Evolutionary conservation across 352 stramenopile species (phyloP), one percentile per base, ranked within the genome.

Genomic region (Phytophthora quininea): DNA sequence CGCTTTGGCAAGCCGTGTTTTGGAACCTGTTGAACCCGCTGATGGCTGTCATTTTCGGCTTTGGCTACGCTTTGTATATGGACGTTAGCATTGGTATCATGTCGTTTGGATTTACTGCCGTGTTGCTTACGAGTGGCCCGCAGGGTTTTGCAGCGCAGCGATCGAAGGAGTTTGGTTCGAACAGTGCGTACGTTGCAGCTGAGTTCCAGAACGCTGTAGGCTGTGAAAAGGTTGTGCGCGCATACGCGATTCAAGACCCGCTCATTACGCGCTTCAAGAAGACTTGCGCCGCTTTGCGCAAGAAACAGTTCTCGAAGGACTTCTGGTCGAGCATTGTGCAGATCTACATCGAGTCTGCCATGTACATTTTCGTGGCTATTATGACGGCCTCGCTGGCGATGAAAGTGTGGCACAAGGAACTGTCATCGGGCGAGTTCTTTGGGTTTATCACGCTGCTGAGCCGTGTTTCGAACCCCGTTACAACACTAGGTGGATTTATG

Each of bases 261-360:
- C 82, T 96, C 19, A 80, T 95, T 35, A 69, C 66, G 4, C 83
- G 82, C 4, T 95, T 96, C 58, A 79, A 76, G 45, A 87, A 86
- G 50, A 92, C 86, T 24, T 89, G 79, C 50, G 64, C 57, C 4
- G 70, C 64, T 32, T 58, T 96, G 61, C 77, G 87, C 38, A 93
- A 91, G 62, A 91, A 88, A 63, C 87, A 95, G 70, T 96, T 96
- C 71, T 88, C 76, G 27, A 96, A 96, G 64, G 87, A 95, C 57
- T 95, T 96, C 50, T 96, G 89, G 89, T 91, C 87, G 33, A 93
- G 86, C 58, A 82, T 96, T 51, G 89, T 96, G 60, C 89, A 96
- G 72, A 96, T 96, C 53, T 95, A 96, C 78, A 93, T 96, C 51
- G 88, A 95, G 62, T 93, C 84, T 40, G 86, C 84, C 27, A 96